These are phyloP conservation scores for Fragilaria radians DNA, from an alignment of 108 stramenopile species.

Conservation along the genomic window DNA sequence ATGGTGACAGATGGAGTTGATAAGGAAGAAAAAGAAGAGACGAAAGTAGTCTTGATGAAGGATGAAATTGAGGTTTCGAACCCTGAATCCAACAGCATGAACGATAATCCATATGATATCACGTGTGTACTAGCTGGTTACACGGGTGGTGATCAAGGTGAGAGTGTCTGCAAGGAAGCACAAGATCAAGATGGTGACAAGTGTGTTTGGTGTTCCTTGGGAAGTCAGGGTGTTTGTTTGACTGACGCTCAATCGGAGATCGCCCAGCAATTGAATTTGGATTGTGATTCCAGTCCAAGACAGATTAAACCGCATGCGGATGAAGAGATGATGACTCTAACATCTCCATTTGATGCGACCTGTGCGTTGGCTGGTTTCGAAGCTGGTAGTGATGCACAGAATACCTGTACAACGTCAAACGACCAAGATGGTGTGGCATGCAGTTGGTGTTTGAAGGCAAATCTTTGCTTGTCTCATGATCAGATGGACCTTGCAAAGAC, in stretches of 20 bases:
- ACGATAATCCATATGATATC: slow-evolving; percentile 16
- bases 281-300: neutral
- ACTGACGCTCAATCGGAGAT: neutral
- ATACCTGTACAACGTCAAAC: neutral
- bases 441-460: neutral
- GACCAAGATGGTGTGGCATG: neutral
- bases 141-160: slow-evolving; percentile 5
- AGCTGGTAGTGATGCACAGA: neutral
- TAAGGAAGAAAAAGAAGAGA: neutral
- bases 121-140: slow-evolving; percentile 10
- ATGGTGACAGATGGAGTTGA: neutral
- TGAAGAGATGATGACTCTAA: neutral
- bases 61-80: neutral
- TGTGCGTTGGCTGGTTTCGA: neutral
- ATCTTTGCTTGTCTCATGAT: neutral
- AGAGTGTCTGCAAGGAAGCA: slow-evolving; percentile 13
- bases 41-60: neutral
- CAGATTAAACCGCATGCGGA: neutral
- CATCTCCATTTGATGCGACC: neutral
- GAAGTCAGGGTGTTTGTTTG: neutral
- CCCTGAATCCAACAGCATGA: no score
- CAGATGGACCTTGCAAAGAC: neutral
- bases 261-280: neutral
- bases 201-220: slow-evolving; percentile 20
- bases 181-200: slow-evolving; percentile 13